Percentiles rank a stretch among this genome's conserved stretches.
phyloP scores from a whole-genome alignment of 768 basidiomycete genomes.

The Amanita pseudoporphyria region DNA sequence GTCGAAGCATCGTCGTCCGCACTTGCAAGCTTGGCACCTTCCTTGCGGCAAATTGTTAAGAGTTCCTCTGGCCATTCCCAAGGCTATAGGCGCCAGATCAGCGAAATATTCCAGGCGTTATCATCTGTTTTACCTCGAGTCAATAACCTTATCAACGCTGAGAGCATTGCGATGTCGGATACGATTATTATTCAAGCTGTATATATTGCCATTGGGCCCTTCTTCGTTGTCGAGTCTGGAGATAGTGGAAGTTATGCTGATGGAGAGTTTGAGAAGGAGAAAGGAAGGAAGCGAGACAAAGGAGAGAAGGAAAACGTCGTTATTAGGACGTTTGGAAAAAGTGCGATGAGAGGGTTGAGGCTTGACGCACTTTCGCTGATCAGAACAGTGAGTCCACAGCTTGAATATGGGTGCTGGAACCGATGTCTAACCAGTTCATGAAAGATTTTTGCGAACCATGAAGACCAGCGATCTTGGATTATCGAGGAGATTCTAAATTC shows the following conservation, averaged over 20 bases:
- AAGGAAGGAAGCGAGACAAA: conserved; percentile 25
- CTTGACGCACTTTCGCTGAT: conserved; percentile 78
- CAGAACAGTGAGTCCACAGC: conserved; percentile 53
- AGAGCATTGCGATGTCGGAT: conserved; percentile 77
- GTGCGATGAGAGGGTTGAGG: conserved; percentile 73
- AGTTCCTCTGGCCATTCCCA: conserved; percentile 25
- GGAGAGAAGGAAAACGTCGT: conserved; percentile 53
- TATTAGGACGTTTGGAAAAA: conserved; percentile 59
- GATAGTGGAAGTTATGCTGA: conserved; percentile 22
- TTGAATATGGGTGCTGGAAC: background rate
- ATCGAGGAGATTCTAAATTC: conserved; percentile 95
- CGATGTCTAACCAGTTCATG: background rate
- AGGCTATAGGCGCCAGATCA: conserved; percentile 36
- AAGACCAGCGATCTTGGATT: conserved; percentile 90
- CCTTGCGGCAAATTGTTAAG: conserved; percentile 44
- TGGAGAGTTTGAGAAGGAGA: conserved; percentile 30
- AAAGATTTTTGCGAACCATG: conserved; percentile 87
- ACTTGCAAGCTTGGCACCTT: conserved; percentile 24
- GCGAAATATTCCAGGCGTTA: conserved; percentile 66
- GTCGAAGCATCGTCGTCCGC: conserved; percentile 55
- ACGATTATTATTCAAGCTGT: conserved; percentile 86
- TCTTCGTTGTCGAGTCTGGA: conserved; percentile 74
- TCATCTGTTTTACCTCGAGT: conserved; percentile 67
- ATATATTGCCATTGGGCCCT: conserved; percentile 89
- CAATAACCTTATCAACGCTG: conserved; percentile 62